phyloP scores from a whole-genome alignment of 176 grass and related monocot species.

The Avena atlantica region DNA sequence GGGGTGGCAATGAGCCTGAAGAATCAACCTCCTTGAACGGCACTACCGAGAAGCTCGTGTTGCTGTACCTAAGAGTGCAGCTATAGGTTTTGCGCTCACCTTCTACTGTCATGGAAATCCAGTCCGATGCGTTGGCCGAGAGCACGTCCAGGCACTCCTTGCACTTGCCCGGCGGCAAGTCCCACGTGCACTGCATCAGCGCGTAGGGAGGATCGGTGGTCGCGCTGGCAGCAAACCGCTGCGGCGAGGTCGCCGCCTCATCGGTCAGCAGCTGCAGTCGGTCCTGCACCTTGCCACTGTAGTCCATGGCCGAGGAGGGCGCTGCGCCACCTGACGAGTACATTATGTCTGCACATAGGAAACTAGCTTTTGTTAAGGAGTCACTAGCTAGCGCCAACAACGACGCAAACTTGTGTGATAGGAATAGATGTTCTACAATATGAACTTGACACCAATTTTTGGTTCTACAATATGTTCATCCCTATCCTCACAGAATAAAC shows the following conservation, averaged over 20 bases:
- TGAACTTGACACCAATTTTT: too few relatives aligned
- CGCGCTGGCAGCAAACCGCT: background rate
- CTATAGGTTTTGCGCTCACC: background rate
- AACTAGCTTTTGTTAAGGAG: background rate
- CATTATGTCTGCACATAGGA: background rate
- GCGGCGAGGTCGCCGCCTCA: background rate
- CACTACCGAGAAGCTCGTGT: background rate
- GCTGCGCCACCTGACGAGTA: background rate
- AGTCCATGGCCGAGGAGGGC: background rate
- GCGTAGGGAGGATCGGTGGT: background rate
- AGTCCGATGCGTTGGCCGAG: background rate
- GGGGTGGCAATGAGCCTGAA: background rate
- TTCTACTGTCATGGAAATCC: background rate
- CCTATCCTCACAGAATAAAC: too few relatives aligned
- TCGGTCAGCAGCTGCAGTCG: background rate
- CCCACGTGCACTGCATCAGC: background rate
- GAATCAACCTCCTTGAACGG: background rate
- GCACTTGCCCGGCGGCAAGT: background rate
- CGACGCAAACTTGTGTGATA: too few relatives aligned
- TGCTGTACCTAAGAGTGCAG: background rate
- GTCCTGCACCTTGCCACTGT: background rate
- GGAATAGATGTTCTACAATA: too few relatives aligned
- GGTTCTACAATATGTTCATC: too few relatives aligned
- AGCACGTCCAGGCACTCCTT: conserved; percentile 2
- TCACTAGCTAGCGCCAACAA: too few relatives aligned